These are phyloP conservation scores for Heterobasidion irregulare DNA, from an alignment of 1,284 basidiomycete species.

Conservation along the genomic window DNA sequence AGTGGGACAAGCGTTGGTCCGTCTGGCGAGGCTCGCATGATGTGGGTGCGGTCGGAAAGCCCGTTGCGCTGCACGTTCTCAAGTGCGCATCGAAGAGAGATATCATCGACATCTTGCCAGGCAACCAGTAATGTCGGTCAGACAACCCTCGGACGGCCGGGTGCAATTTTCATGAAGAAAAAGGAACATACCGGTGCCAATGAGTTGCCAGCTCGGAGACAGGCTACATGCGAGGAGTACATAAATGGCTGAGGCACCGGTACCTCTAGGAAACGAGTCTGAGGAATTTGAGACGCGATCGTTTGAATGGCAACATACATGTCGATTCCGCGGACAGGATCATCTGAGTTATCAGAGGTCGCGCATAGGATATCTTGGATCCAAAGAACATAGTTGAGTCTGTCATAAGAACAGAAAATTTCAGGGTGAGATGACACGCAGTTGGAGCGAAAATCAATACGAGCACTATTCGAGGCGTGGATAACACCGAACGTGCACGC, in stretches of 20 bases:
- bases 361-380: conserved; percentile 50
- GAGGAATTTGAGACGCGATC: not conserved
- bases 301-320: conserved; percentile 29
- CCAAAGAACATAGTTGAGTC: conserved; percentile 73
- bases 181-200: conserved; percentile 57
- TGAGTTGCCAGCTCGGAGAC: conserved; percentile 47
- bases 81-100: conserved; percentile 46
- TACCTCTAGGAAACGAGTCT: conserved; percentile 51
- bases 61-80: conserved; percentile 48
- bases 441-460: not conserved
- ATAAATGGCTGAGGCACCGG: conserved; percentile 88
- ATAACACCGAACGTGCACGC: not conserved
- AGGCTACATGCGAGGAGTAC: conserved; percentile 66
- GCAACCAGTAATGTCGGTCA: not conserved
- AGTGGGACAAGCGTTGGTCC: conserved; percentile 46
- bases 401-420: conserved; percentile 17
- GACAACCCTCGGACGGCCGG: not conserved
- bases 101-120: conserved; percentile 55
- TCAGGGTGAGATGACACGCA: not conserved
- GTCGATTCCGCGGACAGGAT: conserved; percentile 35
- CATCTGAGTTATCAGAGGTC: conserved; percentile 1
- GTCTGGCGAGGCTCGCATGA: conserved; percentile 30
- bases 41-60: conserved; percentile 39
- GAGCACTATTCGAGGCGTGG: not conserved
- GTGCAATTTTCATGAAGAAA: not conserved